Conservation (phyloP, 2,329 filamentous ascomycete species). For the Onygenales sp. region DNA sequence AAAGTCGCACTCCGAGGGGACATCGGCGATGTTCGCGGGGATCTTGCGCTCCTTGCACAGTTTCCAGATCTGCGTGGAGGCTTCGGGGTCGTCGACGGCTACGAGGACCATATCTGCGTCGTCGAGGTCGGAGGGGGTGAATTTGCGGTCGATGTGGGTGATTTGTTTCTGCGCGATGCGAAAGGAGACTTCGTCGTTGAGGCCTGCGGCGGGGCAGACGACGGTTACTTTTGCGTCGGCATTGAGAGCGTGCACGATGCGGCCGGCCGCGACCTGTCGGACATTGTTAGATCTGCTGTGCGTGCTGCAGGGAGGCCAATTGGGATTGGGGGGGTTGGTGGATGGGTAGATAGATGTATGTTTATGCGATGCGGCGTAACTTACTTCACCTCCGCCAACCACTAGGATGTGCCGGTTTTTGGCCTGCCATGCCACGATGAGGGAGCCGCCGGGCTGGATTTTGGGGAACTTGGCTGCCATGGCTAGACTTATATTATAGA, state of each 20-base stretch:
- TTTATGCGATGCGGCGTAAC: constrained; percentile 18
- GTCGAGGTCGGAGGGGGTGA: constrained; percentile 79
- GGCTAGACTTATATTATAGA: background rate
- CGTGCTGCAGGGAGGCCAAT: background rate
- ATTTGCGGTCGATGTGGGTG: constrained; percentile 69
- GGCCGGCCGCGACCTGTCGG: constrained; percentile 78
- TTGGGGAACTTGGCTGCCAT: constrained; percentile 52
- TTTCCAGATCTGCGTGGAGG: constrained; percentile 87
- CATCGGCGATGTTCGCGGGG: constrained; percentile 91
- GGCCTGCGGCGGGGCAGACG: constrained; percentile 66
- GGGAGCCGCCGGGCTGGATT: constrained; percentile 80
- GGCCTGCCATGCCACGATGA: constrained; percentile 95
- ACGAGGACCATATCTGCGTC: constrained; percentile 78
- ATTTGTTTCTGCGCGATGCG: constrained; percentile 69
- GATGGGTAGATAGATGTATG: background rate
- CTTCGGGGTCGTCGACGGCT: constrained; percentile 84
- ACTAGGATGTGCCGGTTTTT: constrained; percentile 83
- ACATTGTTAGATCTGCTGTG: constrained; percentile 5
- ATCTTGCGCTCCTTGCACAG: constrained; percentile 78
- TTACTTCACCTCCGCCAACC: constrained; percentile 86
- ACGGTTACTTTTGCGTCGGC: constrained; percentile 87
- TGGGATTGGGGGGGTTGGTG: background rate
- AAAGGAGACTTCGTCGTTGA: constrained; percentile 81
- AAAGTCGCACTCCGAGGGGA: constrained; percentile 94
- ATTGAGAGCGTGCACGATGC: constrained; percentile 88